Percentiles rank a stretch among this genome's conserved stretches.
Evolutionary conservation across 768 basidiomycete species (phyloP).

Genomic region (Galerina sulciceps): DNA sequence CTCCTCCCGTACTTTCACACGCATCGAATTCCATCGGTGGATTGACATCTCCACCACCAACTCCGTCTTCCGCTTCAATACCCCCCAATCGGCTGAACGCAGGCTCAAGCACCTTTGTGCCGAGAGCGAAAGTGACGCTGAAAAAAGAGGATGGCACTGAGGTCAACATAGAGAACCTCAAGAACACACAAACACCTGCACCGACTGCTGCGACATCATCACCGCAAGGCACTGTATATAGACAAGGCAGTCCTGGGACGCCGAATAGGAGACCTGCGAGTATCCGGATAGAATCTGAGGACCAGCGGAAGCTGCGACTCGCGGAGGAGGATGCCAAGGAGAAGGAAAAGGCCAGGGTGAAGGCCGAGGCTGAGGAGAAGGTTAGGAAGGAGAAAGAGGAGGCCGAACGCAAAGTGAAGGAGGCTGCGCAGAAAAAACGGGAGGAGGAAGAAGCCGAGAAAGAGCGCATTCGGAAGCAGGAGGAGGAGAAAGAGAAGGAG

Average conservation of each 20-base stretch:
- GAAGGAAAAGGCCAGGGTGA: conserved; percentile 42
- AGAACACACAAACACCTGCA: conserved; percentile 37
- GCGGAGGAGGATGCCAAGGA: conserved; percentile 54
- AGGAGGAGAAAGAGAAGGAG: conserved; percentile 48
- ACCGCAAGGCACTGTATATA: conserved; percentile 33
- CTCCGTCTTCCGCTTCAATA: conserved; percentile 57
- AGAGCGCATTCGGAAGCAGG: conserved; percentile 39
- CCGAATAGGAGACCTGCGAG: conserved; percentile 39
- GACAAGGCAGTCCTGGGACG: conserved; percentile 44
- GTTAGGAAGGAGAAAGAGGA: conserved; percentile 44
- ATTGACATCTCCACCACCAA: conserved; percentile 69
- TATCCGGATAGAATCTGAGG: conserved; percentile 68
- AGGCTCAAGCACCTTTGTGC: conserved; percentile 70
- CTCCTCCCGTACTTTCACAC: conserved; percentile 50
- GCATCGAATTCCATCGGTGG: conserved; percentile 48
- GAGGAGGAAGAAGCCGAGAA: conserved; percentile 37
- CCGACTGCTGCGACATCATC: conserved; percentile 41
- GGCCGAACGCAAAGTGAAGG: conserved; percentile 46
- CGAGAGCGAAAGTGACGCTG: conserved; percentile 56
- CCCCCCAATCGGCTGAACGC: conserved; percentile 60
- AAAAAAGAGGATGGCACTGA: conserved; percentile 71
- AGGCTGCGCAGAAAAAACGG: conserved; percentile 38
- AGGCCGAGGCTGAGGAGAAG: conserved; percentile 49
- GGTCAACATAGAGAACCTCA: conserved; percentile 60
- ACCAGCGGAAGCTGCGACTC: conserved; percentile 46